Base-by-base conservation (phyloP, 352 stramenopile genomes). In the Globisporangium takayamanum region DNA sequence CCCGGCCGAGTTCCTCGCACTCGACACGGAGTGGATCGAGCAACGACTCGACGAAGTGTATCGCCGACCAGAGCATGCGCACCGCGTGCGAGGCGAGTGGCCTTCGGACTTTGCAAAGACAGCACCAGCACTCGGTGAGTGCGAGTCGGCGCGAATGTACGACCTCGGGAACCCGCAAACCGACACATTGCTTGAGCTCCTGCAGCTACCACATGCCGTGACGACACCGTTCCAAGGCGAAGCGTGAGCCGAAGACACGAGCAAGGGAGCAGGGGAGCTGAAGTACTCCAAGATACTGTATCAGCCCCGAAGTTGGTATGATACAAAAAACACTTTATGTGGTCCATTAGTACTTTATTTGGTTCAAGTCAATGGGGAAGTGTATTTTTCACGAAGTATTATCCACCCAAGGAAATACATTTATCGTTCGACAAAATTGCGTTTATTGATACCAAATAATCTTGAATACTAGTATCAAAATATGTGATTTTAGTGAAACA, bases 121-220 rank as follows among this genome's bases (percentile, higher is more conserved):
- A 2, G 73, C 64, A 0, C 59, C 63, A 14, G 37, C 60, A 12
- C 56, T 66, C 30, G 60, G 57, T 15, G 39, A 69, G 51, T 33
- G 20, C 33, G 14, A 15, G 18, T 15, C 30, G 10, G 14, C 22
- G n/a, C 2, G 18, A 5, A 41, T 62, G 30, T 51, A 28, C 30
- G 41, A 20, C 18, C 33, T 64, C 10, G 87, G 89, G 10, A 97
- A 96, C 70, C 90, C 86, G 14, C 89, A 97, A 62, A 97, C 89
- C 0, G 89, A 97, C 72, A 53, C 61, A 28, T 69, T 97, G 15
- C 61, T 97, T 52, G 46, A 59, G 16, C 70, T 91, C 18, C 58
- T 97, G 12, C 72, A 80, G 30, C 62, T 97, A 18, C 55, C 66
- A 15, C 91, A 97, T 64, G 64, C 73, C 18, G 68, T 95, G 3